Percentiles rank a stretch among this genome's conserved stretches.
phyloP scores from a whole-genome alignment of 768 basidiomycete species.

The Hebeloma cylindrosporum region DNA sequence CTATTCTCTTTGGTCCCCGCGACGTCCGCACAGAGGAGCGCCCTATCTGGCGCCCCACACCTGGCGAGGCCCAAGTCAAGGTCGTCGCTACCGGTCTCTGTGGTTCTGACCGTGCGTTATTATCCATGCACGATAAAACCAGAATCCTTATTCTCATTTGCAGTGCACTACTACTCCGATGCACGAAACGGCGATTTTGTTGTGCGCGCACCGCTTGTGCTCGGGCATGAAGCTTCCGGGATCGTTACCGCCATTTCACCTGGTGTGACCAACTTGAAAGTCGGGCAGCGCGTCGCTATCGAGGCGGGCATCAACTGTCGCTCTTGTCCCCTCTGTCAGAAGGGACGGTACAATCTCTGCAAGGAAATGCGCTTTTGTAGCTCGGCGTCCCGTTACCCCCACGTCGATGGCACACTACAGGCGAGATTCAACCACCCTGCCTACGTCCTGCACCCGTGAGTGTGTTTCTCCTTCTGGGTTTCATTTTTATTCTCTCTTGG shows the following conservation, averaged over 20 bases:
- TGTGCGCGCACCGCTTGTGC: conserved; percentile 80
- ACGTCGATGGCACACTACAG: conserved; percentile 90
- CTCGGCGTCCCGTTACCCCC: conserved; percentile 89
- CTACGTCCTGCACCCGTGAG: conserved; percentile 84
- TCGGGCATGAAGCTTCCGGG: conserved; percentile 94
- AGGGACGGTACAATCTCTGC: conserved; percentile 93
- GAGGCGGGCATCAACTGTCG: conserved; percentile 92
- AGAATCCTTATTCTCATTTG: conserved; percentile 5
- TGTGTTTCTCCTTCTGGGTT: conserved; percentile 23
- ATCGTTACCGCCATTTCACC: conserved; percentile 81
- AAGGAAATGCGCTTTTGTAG: conserved; percentile 85
- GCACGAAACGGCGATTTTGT: conserved; percentile 93
- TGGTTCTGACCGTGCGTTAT: conserved; percentile 71
- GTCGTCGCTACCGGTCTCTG: conserved; percentile 87
- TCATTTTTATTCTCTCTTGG: conserved; percentile 9
- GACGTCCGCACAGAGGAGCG: conserved; percentile 83
- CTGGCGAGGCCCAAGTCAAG: conserved; percentile 77
- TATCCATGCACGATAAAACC: not conserved
- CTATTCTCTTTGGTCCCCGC: conserved; percentile 79
- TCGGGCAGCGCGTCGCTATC: conserved; percentile 89
- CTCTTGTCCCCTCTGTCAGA: conserved; percentile 63
- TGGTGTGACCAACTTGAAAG: conserved; percentile 58
- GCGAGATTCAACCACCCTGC: conserved; percentile 87
- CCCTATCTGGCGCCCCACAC: conserved; percentile 65
- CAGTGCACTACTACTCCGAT: conserved; percentile 89